Evolutionary conservation across 2,329 filamentous ascomycete genomes (phyloP).

Genomic region (Biscogniauxia sp.): DNA sequence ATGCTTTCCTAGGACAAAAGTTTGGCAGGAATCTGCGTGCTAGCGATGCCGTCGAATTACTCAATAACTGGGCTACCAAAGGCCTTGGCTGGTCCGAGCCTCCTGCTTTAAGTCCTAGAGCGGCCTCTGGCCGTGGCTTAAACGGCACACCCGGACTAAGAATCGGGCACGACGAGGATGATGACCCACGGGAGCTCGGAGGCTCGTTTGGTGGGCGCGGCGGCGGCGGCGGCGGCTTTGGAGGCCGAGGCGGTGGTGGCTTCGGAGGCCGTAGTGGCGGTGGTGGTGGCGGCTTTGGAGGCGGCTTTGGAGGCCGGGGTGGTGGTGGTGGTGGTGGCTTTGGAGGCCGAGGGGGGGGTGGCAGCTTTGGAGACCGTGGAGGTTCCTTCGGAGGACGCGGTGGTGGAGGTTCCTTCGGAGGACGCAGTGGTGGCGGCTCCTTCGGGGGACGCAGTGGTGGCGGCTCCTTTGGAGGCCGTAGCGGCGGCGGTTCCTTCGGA

Average conservation of each 20-base stretch:
- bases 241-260: constrained; percentile 5
- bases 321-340: constrained; percentile 3
- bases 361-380: constrained; percentile 11
- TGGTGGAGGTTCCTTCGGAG: neutral
- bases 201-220: constrained; percentile 5
- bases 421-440: neutral
- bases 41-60: constrained; percentile 41
- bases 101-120: constrained; percentile 37
- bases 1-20: constrained; percentile 54
- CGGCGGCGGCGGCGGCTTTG: constrained; percentile 15
- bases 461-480: neutral
- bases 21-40: constrained; percentile 34
- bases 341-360: constrained; percentile 1
- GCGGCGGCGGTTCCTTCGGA: constrained; percentile 8
- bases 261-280: neutral
- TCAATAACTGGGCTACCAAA: constrained; percentile 52
- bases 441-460: neutral
- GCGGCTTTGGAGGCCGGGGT: constrained; percentile 2
- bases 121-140: constrained; percentile 28
- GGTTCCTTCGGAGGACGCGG: constrained; percentile 6
- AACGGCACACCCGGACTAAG: constrained; percentile 25
- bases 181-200: neutral
- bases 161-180: constrained; percentile 21
- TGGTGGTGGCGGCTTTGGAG: neutral
- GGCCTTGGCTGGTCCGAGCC: constrained; percentile 52